Evolutionary conservation across 176 grass and related monocot genomes (phyloP).

Genomic region (Themeda triandra): DNA sequence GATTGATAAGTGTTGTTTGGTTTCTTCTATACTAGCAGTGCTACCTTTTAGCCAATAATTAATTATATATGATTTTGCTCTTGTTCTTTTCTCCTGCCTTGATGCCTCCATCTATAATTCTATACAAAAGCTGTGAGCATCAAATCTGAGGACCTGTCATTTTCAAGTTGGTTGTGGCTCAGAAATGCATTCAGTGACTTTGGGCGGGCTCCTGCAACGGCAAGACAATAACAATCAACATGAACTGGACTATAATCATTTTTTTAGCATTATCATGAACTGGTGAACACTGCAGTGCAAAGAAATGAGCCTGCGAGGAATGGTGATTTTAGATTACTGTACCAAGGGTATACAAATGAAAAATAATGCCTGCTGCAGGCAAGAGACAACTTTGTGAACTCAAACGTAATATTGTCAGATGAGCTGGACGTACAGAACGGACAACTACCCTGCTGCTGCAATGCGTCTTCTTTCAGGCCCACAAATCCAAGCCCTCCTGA

Average conservation of each 20-base stretch:
- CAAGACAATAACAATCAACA: not conserved
- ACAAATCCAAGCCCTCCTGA: too few species aligned
- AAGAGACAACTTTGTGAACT: not conserved
- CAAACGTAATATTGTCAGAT: not conserved
- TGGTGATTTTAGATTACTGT: not conserved
- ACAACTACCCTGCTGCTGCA: too few species aligned
- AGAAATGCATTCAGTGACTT: not conserved
- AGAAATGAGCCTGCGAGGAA: not conserved
- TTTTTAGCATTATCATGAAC: not conserved
- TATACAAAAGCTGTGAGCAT: conserved; percentile 27
- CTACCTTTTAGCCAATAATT: conserved; percentile 33
- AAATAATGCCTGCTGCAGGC: not conserved
- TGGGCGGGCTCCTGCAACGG: not conserved
- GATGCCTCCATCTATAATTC: conserved; percentile 6
- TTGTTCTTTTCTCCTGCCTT: conserved; percentile 15
- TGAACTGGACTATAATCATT: not conserved
- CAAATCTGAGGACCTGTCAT: conserved; percentile 2
- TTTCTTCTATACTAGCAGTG: conserved; percentile 45
- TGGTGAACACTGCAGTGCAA: not conserved
- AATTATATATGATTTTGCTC: not conserved
- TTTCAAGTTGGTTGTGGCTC: not conserved
- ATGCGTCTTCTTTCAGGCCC: too few species aligned
- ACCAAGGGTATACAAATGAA: not conserved
- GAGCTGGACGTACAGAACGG: not conserved
- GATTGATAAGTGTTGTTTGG: conserved; percentile 49